phyloP scores from a whole-genome alignment of 371 early-diverging fungal species.

The Basidiobolus heterosporus region DNA sequence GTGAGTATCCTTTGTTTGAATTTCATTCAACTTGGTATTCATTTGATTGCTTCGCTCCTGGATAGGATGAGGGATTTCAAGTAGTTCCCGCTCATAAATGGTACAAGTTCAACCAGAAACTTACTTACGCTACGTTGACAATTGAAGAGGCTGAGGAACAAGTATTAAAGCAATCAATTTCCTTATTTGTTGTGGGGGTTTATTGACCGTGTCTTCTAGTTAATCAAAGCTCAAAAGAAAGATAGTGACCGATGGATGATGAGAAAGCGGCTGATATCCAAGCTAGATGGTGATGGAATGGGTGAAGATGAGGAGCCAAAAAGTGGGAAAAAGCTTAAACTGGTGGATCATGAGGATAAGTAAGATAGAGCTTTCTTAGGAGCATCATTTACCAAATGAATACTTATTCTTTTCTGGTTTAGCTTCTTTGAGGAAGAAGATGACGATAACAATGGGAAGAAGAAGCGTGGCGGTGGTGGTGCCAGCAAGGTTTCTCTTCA shows the following conservation, averaged over 20 bases:
- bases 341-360: conserved; percentile 19
- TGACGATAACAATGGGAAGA: conserved; percentile 10
- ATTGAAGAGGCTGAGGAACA: conserved; percentile 86
- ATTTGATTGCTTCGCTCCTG: not conserved
- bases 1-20: too few species aligned
- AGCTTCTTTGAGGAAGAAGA: conserved; percentile 16
- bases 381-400: not conserved
- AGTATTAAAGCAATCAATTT: conserved; percentile 17
- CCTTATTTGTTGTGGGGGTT: too few species aligned
- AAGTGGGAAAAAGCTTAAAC: conserved; percentile 9
- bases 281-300: conserved; percentile 4
- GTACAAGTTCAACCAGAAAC: conserved; percentile 78
- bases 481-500: not conserved
- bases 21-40: too few species aligned
- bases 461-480: not conserved
- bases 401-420: not conserved
- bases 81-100: conserved; percentile 75
- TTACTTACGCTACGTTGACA: conserved; percentile 62
- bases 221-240: conserved; percentile 35
- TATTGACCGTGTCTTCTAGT: conserved; percentile 11
- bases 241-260: conserved; percentile 50
- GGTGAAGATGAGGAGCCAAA: conserved; percentile 13
- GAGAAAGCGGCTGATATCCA: conserved; percentile 22
- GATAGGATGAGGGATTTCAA: conserved; percentile 57
- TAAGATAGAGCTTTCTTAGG: not conserved